These are phyloP conservation scores for Globisporangium recalcitrans DNA, from an alignment of 352 stramenopile species.

Conservation along the genomic window DNA sequence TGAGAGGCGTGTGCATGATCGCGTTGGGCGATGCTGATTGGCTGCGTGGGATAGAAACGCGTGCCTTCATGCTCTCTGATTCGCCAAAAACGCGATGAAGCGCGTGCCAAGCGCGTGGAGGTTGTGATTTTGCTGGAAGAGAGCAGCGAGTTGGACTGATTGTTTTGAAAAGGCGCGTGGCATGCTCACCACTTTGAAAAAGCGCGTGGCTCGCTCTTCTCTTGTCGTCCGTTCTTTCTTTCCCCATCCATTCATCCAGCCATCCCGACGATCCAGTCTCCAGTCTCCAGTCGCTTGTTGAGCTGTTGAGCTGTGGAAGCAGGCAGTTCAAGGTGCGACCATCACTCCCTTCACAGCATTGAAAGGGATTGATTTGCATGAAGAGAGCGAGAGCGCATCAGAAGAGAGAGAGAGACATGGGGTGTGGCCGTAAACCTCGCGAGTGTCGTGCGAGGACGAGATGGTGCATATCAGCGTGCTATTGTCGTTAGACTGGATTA, in stretches of 20 bases:
- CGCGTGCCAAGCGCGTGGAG: constrained; percentile 2
- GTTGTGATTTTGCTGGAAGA: no score
- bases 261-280: constrained; percentile 1
- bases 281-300: no score
- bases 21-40: not conserved
- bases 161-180: constrained; percentile 6
- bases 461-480: not conserved
- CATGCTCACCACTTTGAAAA: not conserved
- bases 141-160: no score
- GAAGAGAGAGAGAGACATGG: not conserved
- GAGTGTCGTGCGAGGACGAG: not conserved
- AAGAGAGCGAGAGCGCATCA: not conserved
- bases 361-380: not conserved
- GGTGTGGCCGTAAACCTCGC: not conserved
- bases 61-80: not conserved
- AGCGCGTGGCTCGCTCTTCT: not conserved
- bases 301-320: no score
- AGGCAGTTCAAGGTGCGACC: not conserved
- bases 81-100: not conserved
- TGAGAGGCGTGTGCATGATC: not conserved
- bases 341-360: not conserved
- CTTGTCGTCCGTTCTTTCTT: not conserved
- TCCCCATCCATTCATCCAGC: no score
- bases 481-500: not conserved
- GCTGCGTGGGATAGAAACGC: not conserved